A percentile compares a stretch with the other conserved stretches of the same genome.
These are phyloP conservation scores for Fusarium protoensiforme DNA, from an alignment of 2,329 filamentous ascomycete genomes.

Conservation along the genomic window DNA sequence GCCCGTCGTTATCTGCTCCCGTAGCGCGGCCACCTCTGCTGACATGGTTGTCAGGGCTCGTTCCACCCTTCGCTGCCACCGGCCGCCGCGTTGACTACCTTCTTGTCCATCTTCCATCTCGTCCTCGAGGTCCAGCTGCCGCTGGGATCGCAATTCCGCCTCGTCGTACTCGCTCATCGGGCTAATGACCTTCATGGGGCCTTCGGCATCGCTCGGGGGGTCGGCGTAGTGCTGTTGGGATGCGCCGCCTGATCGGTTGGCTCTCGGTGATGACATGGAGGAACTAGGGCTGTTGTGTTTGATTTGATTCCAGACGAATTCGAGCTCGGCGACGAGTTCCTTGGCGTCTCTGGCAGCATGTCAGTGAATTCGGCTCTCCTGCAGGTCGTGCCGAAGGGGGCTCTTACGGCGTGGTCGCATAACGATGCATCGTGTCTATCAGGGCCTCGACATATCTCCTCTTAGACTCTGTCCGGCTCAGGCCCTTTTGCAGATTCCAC, in stretches of 20 bases:
- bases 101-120: conserved; percentile 52
- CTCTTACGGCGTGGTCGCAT: conserved; percentile 83
- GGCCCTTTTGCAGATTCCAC: conserved; percentile 87
- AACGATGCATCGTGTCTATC: conserved; percentile 96
- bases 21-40: conserved; percentile 88
- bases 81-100: conserved; percentile 53
- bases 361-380: conserved; percentile 29
- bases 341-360: conserved; percentile 72
- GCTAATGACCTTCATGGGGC: conserved; percentile 76
- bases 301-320: conserved; percentile 99
- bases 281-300: conserved; percentile 83
- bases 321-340: conserved; percentile 92
- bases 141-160: conserved; percentile 66
- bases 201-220: conserved; percentile 61
- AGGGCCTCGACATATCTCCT: conserved; percentile 91
- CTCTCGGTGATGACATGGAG: conserved; percentile 66
- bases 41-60: conserved; percentile 88
- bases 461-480: conserved; percentile 93
- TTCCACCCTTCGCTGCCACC: conserved; percentile 87
- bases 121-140: conserved; percentile 58
- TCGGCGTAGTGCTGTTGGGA: conserved; percentile 59
- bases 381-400: background rate
- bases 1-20: conserved; percentile 87
- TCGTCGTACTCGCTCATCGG: conserved; percentile 89
- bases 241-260: conserved; percentile 46